Conservation (phyloP, 768 basidiomycete species). For the Mycena sanguinolenta region DNA sequence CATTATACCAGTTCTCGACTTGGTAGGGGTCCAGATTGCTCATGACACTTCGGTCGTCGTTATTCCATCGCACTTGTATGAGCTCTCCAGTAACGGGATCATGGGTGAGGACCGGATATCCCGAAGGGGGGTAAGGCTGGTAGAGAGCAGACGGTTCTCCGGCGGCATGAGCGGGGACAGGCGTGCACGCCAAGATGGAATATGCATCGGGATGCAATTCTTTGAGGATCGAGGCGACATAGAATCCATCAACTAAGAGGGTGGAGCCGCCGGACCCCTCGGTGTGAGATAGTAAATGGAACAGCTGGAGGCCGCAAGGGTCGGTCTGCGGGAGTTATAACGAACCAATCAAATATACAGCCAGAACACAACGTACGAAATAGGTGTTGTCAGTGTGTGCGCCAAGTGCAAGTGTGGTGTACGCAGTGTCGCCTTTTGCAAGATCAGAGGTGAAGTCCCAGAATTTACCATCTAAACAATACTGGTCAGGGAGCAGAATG, state of each 20-base stretch:
- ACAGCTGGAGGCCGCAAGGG: slow-evolving; percentile 95
- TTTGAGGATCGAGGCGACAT: slow-evolving; percentile 85
- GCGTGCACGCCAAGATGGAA: slow-evolving; percentile 72
- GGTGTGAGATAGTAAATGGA: slow-evolving; percentile 90
- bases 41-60: slow-evolving; percentile 91
- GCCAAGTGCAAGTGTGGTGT: slow-evolving; percentile 87
- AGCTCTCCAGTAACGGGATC: slow-evolving; percentile 72
- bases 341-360: neutral
- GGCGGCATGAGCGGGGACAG: slow-evolving; percentile 89
- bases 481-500: slow-evolving; percentile 10
- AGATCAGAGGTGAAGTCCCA: slow-evolving; percentile 98
- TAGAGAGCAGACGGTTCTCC: slow-evolving; percentile 77
- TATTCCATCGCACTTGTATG: slow-evolving; percentile 91
- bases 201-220: slow-evolving; percentile 81
- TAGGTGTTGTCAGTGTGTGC: slow-evolving; percentile 83
- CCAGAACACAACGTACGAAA: slow-evolving; percentile 63
- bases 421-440: slow-evolving; percentile 93
- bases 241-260: slow-evolving; percentile 96
- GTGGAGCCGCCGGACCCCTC: slow-evolving; percentile 88
- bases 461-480: slow-evolving; percentile 83
- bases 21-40: slow-evolving; percentile 65
- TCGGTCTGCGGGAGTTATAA: slow-evolving; percentile 70
- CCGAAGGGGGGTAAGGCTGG: slow-evolving; percentile 65
- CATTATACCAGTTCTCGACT: slow-evolving; percentile 89
- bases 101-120: slow-evolving; percentile 82